These are phyloP conservation scores for Pichia nanzhaoensis DNA, from an alignment of 805 yeast species.

Conservation along the genomic window DNA sequence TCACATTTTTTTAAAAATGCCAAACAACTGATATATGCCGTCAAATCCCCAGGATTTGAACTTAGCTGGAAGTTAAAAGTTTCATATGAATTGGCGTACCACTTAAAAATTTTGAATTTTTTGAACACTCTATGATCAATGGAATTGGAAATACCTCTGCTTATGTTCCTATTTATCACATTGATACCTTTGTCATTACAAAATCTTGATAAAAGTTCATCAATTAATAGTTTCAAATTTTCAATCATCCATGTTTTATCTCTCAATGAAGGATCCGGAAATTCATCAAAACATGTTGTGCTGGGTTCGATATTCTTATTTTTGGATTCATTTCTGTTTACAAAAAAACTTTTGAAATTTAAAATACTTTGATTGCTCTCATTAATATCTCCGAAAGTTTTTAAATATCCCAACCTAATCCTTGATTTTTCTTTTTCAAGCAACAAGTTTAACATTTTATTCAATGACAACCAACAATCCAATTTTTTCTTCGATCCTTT, in stretches of 20 bases:
- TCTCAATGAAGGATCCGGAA: background rate
- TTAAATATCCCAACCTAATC: conserved; percentile 17
- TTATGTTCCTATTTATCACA: conserved; percentile 25
- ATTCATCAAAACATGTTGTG: background rate
- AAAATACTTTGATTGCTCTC: background rate
- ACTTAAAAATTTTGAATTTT: conserved; percentile 26
- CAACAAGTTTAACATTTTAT: conserved; percentile 21
- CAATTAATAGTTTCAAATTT: conserved; percentile 25
- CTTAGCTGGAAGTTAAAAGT: conserved; percentile 17
- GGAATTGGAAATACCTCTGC: conserved; percentile 14
- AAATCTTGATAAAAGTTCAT: conserved; percentile 28
- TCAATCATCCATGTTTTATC: conserved; percentile 19
- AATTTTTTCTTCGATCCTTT: conserved; percentile 8
- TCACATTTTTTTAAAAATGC: conserved; percentile 16
- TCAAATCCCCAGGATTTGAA: conserved; percentile 14
- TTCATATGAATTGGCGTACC: conserved; percentile 24
- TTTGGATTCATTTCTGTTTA: conserved; percentile 1
- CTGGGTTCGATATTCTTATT: background rate
- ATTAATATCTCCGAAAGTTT: conserved; percentile 4
- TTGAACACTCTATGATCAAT: conserved; percentile 27
- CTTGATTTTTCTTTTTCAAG: conserved; percentile 20
- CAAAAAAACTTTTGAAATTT: conserved; percentile 6
- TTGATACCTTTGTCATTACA: conserved; percentile 22
- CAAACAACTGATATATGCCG: conserved; percentile 20
- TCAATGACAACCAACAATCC: conserved; percentile 15